Base-by-base conservation (phyloP, 306 rosid genomes). In the Cercis canadensis region DNA sequence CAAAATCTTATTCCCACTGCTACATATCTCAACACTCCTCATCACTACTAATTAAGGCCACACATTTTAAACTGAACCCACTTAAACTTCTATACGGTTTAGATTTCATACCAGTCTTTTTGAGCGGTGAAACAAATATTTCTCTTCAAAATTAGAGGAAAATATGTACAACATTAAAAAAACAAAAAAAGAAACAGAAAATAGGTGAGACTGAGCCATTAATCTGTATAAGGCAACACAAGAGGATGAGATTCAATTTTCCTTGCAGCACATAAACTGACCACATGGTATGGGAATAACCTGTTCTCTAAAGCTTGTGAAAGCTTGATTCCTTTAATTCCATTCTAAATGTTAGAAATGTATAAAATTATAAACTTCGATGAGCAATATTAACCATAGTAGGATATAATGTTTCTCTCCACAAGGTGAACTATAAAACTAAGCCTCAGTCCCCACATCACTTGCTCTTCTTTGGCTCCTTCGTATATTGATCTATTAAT, bases 381-480 rank as follows among this genome's bases (percentile, higher is more conserved):
- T 32, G 52, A 12, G 13, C 17, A 61, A 40, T 18, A 18, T 14
- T 24, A 13, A 62, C 40, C 78, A 53, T 12, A 44, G 70, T 75
- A 32, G 43, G 73, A 74, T 33, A 74, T 57, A 64, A 21, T 58
- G 52, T 58, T 59, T 51, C 66, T 57, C 52, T 65, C 77, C 19
- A 52, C 33, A 74, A 65, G 4, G 73, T 56, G 24, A 8, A 37
- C 29, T 21, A 33, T 21, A 32, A 46, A 76, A 47, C 58, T 15
- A 40, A 66, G 44, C 40, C 53, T 44, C 21, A 41, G 37, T 47
- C 69, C 67, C 69, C 50, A 33, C 37, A 47, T 78, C 63, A 78
- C 78, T 78, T 82, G 68, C 72, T 64, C 87, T 87, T 87, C 78
- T 87, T 84, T 44, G 87, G 87, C 72, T 82, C 87, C 57, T 70